phyloP scores from a whole-genome alignment of 2,329 filamentous ascomycete genomes.

The Colletotrichum lini region DNA sequence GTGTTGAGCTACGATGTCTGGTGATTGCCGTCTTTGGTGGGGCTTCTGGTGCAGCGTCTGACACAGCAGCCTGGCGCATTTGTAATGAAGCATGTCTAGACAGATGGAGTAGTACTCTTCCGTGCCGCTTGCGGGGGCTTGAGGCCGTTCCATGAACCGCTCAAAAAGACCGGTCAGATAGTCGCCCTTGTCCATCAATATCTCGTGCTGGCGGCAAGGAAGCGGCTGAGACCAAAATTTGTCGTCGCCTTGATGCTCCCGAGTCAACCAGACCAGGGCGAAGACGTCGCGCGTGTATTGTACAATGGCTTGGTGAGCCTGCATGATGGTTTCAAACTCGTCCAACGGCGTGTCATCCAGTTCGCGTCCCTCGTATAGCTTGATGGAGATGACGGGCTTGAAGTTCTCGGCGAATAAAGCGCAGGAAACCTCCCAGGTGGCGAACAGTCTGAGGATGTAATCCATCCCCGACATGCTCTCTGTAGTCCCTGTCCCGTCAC shows the following conservation, averaged over 20 bases:
- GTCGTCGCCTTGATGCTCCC: constrained; percentile 38
- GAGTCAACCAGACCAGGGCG: constrained; percentile 44
- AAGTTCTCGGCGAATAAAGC: constrained; percentile 44
- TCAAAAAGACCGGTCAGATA: constrained; percentile 38
- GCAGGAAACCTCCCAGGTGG: constrained; percentile 45
- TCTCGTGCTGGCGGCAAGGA: constrained; percentile 43
- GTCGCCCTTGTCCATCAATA: constrained; percentile 42
- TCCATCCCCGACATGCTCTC: constrained; percentile 40
- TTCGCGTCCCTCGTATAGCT: constrained; percentile 41
- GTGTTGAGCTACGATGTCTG: constrained; percentile 9
- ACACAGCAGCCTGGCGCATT: constrained; percentile 29
- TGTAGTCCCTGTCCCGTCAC: not conserved
- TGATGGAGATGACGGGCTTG: constrained; percentile 43
- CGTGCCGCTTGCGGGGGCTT: constrained; percentile 18
- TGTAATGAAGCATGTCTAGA: constrained; percentile 38
- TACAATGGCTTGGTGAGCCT: constrained; percentile 44
- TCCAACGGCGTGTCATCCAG: constrained; percentile 35
- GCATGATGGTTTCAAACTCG: constrained; percentile 40
- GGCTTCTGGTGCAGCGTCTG: constrained; percentile 28
- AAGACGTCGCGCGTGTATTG: constrained; percentile 46
- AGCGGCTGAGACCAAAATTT: constrained; percentile 40
- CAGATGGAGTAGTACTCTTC: constrained; percentile 33
- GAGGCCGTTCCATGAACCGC: constrained; percentile 27
- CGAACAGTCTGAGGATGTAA: constrained; percentile 45
- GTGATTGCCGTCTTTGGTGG: constrained; percentile 11